phyloP scores from a whole-genome alignment of 2,329 filamentous ascomycete species.

The Trichophaea hybrida region DNA sequence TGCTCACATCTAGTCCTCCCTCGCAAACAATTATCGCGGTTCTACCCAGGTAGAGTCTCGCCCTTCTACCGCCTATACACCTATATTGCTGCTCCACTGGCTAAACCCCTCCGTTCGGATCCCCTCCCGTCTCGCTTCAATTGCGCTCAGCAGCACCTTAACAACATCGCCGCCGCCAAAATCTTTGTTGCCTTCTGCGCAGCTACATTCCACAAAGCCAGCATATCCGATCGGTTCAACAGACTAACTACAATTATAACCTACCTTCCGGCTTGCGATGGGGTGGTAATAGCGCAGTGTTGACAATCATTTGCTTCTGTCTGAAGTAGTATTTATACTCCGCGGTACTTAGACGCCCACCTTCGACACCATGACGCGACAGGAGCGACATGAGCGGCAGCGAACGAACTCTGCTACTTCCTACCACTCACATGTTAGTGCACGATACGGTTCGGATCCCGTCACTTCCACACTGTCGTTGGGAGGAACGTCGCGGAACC shows the following conservation, averaged over 20 bases:
- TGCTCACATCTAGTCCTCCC: too few relatives aligned
- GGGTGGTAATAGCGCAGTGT: constrained; percentile 1
- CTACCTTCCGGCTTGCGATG: constrained; percentile 1
- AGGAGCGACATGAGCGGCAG: constrained; percentile 16
- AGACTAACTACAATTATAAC: background rate
- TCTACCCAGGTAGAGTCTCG: too few relatives aligned
- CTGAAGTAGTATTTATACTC: constrained; percentile 1
- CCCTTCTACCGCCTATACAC: too few relatives aligned
- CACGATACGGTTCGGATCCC: constrained; percentile 18
- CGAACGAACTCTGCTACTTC: constrained; percentile 23
- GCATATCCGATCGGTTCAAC: background rate
- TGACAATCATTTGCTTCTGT: background rate
- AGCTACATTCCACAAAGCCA: background rate
- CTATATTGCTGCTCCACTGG: too few relatives aligned
- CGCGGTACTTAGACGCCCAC: background rate
- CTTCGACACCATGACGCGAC: constrained; percentile 18
- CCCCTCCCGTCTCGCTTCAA: too few relatives aligned
- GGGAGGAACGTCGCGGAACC: constrained; percentile 11
- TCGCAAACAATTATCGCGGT: too few relatives aligned
- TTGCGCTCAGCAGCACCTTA: too few relatives aligned
- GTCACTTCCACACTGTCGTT: constrained; percentile 10
- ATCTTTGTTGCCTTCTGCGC: too few relatives aligned
- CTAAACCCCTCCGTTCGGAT: too few relatives aligned
- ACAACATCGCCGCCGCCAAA: too few relatives aligned
- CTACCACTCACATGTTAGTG: constrained; percentile 18